phyloP scores from a whole-genome alignment of 2,329 filamentous ascomycete genomes.

The Pseudogymnoascus sp. region DNA sequence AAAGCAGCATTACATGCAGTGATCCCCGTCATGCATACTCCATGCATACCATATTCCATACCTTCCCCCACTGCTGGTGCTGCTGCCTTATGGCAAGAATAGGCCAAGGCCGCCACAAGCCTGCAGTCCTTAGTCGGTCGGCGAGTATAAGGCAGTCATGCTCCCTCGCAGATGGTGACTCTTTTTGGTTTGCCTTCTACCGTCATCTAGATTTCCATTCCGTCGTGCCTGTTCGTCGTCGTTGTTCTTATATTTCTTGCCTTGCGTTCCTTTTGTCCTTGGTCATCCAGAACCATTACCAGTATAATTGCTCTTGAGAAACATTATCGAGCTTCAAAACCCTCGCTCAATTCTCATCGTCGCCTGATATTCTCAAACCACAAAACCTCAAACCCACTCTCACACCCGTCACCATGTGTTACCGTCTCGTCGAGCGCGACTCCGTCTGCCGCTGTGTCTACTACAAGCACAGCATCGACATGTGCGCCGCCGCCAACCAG shows the following conservation, averaged over 20 bases:
- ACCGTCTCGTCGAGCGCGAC: conserved; percentile 63
- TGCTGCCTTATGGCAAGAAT: conserved; percentile 3
- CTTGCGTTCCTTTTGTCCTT: not conserved
- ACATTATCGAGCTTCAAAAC: not conserved
- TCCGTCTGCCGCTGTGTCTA: conserved; percentile 65
- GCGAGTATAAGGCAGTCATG: conserved; percentile 11
- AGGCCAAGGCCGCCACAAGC: not conserved
- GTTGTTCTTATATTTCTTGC: conserved; percentile 11
- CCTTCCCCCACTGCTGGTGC: conserved; percentile 4
- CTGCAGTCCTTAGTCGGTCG: not conserved
- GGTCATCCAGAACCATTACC: conserved; percentile 8
- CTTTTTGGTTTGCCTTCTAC: conserved; percentile 1
- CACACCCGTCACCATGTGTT: conserved; percentile 50
- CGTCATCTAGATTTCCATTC: conserved; percentile 9
- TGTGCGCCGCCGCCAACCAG: conserved; percentile 56
- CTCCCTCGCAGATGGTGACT: conserved; percentile 9
- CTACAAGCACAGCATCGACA: conserved; percentile 61
- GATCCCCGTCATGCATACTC: conserved; percentile 3
- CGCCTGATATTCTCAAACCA: not conserved
- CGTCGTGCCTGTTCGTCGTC: conserved; percentile 7
- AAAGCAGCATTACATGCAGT: conserved; percentile 5
- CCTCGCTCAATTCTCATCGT: not conserved
- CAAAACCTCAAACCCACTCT: not conserved
- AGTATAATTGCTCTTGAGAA: not conserved
- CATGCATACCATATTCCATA: conserved; percentile 4